Evolutionary conservation across 176 grass and related monocot genomes (phyloP).

Genomic region (Triticum monococcum): DNA sequence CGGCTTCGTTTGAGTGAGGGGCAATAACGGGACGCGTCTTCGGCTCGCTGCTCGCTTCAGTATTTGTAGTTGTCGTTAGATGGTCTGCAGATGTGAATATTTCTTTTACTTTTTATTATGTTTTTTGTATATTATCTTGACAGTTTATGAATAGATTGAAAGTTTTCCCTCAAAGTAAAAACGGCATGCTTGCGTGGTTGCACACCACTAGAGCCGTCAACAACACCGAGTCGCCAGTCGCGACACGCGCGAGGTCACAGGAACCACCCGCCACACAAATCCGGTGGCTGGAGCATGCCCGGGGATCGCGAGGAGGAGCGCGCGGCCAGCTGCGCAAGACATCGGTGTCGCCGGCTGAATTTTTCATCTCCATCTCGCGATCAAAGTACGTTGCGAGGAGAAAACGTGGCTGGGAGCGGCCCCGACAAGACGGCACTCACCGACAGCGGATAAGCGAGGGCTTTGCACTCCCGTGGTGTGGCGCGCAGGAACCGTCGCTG

Average conservation of each 20-base stretch:
- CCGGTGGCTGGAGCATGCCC: background rate
- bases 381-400: background rate
- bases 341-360: constrained; percentile 21
- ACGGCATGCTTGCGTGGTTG: no score
- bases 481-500: background rate
- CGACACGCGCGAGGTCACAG: background rate
- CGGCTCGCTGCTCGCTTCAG: no score
- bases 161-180: no score
- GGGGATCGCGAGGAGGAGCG: constrained; percentile 13
- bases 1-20: no score
- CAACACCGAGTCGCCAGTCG: no score
- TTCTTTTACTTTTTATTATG: no score
- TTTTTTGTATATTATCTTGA: no score
- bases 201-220: no score
- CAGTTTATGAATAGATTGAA: no score
- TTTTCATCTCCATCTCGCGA: background rate
- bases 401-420: background rate
- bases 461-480: background rate
- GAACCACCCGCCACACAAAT: constrained; percentile 16
- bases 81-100: no score
- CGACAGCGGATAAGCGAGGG: background rate
- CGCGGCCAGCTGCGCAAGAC: background rate
- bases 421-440: background rate
- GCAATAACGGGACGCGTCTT: no score
- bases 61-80: rapidly evolving